Base-by-base conservation (phyloP, 208 protist genomes). In the Paratrypanosoma confusum region DNA sequence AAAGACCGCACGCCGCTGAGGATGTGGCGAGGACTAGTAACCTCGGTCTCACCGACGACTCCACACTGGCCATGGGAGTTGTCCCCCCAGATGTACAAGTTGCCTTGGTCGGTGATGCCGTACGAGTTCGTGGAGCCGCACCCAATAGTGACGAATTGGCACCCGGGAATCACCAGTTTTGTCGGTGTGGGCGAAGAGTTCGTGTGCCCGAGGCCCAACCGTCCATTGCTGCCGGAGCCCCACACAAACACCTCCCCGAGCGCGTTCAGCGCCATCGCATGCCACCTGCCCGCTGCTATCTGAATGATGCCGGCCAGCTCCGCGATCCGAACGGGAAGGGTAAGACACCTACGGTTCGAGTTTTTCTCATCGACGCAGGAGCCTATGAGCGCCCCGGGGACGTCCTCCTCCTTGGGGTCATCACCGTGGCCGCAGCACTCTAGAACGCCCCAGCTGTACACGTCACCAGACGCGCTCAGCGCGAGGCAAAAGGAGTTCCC, bases 21-120 rank as follows among this genome's bases (percentile, higher is more conserved):
- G 8, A 86, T 57, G 26, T 39, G 37, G 8, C 42, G 52, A 38
- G 73, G 79, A 32, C 38, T 54, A 29, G 50, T 36, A 23, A 84
- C 41, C 5, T 36, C 50, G 37, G 57, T 60, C 37, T 72, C 66
- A 35, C 76, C 75, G 0, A 74, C 26, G 22, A 80, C 66, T 13
- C 78, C 78, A 48, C 82, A 91, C 67, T 91, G 78, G 1, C 71
- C 77, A n/a, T 62, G 45, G 18, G 77, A 70, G 37, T 90, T 90
- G 24, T 71, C 68, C 14, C 76, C 76, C 81, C 81, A 86, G 13
- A 86, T 47, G 47, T 73, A 90, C 23, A 90, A 48, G 26, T 48
- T 67, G 27, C 63, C 72, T 21, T 59, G 46, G 39, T 81, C 69
- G 41, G 71, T 71, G 46, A 90, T 62, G 43, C 55, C 76, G 58